Conservation (phyloP, 345 rosid species). For the Triadica sebifera region DNA sequence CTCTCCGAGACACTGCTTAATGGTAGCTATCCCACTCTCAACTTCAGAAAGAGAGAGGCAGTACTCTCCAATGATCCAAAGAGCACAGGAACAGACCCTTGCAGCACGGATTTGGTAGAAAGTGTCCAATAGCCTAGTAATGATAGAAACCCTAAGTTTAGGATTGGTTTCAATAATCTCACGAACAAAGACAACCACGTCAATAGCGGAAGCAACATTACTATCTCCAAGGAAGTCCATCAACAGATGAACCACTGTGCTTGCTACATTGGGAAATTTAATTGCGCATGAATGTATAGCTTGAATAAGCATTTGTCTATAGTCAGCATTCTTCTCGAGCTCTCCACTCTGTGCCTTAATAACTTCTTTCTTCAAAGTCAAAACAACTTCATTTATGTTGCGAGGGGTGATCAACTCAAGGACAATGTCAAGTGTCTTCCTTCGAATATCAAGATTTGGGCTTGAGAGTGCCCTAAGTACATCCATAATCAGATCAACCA, state of each 20-base stretch:
- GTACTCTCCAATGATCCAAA: constrained; percentile 91
- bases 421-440: constrained; percentile 77
- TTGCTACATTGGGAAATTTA: constrained; percentile 92
- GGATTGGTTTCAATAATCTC: constrained; percentile 88
- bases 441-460: constrained; percentile 77
- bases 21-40: constrained; percentile 72
- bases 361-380: constrained; percentile 81
- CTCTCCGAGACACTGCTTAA: constrained; percentile 87
- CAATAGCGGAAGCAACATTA: constrained; percentile 87
- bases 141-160: constrained; percentile 75
- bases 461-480: constrained; percentile 91
- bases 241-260: constrained; percentile 84
- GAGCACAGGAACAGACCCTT: constrained; percentile 83
- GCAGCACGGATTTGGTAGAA: constrained; percentile 89
- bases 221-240: constrained; percentile 92
- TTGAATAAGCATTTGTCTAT: constrained; percentile 90
- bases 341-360: constrained; percentile 87
- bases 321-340: constrained; percentile 88
- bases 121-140: constrained; percentile 79
- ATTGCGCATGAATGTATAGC: constrained; percentile 86
- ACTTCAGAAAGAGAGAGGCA: constrained; percentile 86
- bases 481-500: constrained; percentile 88
- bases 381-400: constrained; percentile 75
- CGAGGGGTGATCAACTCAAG: constrained; percentile 81
- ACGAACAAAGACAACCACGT: constrained; percentile 71